Evolutionary conservation across 495 filamentous ascomycete species (phyloP).

Genomic region (Daldinia grandis): DNA sequence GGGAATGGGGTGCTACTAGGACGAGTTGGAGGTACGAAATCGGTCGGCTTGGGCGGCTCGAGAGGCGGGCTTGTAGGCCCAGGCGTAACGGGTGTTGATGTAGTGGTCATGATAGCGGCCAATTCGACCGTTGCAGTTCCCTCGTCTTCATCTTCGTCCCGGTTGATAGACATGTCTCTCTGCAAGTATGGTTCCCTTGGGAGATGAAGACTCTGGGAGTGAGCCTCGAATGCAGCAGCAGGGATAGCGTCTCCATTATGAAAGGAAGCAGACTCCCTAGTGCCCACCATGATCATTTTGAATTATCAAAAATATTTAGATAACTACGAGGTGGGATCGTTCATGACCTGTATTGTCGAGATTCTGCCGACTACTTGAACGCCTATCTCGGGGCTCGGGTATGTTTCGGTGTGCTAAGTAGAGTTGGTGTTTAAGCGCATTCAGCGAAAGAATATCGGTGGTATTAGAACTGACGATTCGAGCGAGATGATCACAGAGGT

Average conservation of each 20-base stretch:
- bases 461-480: not conserved
- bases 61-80: constrained; percentile 63
- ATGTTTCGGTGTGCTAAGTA: not conserved
- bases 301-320: constrained; percentile 18
- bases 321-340: constrained; percentile 23
- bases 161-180: constrained; percentile 38
- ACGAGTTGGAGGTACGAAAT: constrained; percentile 61
- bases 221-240: constrained; percentile 29
- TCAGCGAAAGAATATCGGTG: not conserved
- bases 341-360: constrained; percentile 34
- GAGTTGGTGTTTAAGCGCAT: not conserved
- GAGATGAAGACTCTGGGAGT: constrained; percentile 39
- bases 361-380: constrained; percentile 8
- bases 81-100: constrained; percentile 62
- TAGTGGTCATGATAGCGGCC: constrained; percentile 59
- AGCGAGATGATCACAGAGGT: not conserved
- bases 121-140: constrained; percentile 55
- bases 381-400: constrained; percentile 3
- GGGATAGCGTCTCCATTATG: constrained; percentile 32
- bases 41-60: constrained; percentile 53
- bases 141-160: constrained; percentile 50
- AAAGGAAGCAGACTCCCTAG: constrained; percentile 33
- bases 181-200: constrained; percentile 41
- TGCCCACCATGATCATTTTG: constrained; percentile 32
- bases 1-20: constrained; percentile 67